Evolutionary conservation across 2,329 filamentous ascomycete species (phyloP), one percentile per base, ranked within the genome.

Genomic region (Sordariomycetes sp.): DNA sequence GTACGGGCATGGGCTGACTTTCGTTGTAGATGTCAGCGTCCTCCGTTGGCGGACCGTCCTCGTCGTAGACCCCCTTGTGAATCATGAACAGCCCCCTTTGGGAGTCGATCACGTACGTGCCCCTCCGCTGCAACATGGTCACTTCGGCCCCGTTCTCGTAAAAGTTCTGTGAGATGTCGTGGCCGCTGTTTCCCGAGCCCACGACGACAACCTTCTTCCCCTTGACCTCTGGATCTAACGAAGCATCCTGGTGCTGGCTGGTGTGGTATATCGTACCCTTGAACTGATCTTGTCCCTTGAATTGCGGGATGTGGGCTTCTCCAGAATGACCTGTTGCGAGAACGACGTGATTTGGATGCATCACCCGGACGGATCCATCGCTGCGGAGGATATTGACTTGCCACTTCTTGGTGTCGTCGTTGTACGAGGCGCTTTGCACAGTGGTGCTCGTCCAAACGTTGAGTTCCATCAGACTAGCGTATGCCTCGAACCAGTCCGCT

Each of bases 121-220:
- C 60, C 8, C 57, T 54, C 8, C 69, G 64, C 47, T 75, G 70
- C 2, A 75, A 44, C 61, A 75, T 67, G 4, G 68, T 69, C 3
- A 72, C 66, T 15, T 60, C 42, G 5, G 64, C 63, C 2, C 68
- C 68, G 21, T 63, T 59, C 33, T 69, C 58, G 31, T 59, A 57
- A 40, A 59, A 70, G 42, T 70, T 63, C 42, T 70, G 62, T 0
- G 66, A 64, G 31, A 70, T 65, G 33, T 70, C 66, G 35, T 70
- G 66, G 0, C 58, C 64, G 38, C 61, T 65, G 35, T 66, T 70
- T 11, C 66, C 63, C 2, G 62, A 61, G 3, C 67, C 68, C 5
- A 72, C 55, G 4, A 71, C 59, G 3, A 68, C 49, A 2, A 68
- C 61, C 30, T 58, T 64, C 45, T 68, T 69, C 3, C 36, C 21